These are phyloP conservation scores for Selaginella tamariscina DNA, from an alignment of 75 land plant genomes.

Conservation along the genomic window DNA sequence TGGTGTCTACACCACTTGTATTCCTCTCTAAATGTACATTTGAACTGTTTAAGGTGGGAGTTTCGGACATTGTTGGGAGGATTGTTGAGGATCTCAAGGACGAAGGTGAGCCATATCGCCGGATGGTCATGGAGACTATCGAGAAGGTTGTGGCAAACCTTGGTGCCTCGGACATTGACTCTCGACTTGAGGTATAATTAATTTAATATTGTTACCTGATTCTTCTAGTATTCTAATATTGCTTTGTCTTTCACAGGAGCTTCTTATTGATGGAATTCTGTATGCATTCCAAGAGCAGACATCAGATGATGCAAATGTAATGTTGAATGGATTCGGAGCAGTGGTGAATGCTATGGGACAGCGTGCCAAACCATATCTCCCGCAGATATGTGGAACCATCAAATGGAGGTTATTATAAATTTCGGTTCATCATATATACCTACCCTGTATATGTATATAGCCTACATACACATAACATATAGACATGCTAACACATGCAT, in stretches of 20 bases:
- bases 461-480: too few relatives aligned
- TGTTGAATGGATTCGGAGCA: slow-evolving; percentile 98
- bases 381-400: slow-evolving; percentile 98
- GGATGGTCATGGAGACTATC: slow-evolving; percentile 99
- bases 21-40: too few relatives aligned
- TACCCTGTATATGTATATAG: too few relatives aligned
- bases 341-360: slow-evolving; percentile 96
- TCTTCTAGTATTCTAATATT: too few relatives aligned
- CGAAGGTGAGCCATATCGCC: slow-evolving; percentile 91
- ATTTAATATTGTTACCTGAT: too few relatives aligned
- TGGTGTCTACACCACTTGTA: too few relatives aligned
- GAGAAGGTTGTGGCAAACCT: slow-evolving; percentile 91
- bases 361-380: slow-evolving; percentile 92
- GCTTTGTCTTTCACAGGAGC: too few relatives aligned
- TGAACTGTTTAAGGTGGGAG: too few relatives aligned
- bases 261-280: slow-evolving; percentile 92
- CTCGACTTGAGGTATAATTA: slow-evolving; percentile 90
- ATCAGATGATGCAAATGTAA: slow-evolving; percentile 98
- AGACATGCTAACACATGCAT: too few relatives aligned
- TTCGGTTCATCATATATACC: too few relatives aligned
- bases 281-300: slow-evolving; percentile 99
- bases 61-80: slow-evolving; percentile 91
- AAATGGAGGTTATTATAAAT: too few relatives aligned
- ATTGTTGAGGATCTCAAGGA: slow-evolving; percentile 95
- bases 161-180: slow-evolving; percentile 95